phyloP scores from a whole-genome alignment of 768 basidiomycete genomes.

The Mycena alexandri region DNA sequence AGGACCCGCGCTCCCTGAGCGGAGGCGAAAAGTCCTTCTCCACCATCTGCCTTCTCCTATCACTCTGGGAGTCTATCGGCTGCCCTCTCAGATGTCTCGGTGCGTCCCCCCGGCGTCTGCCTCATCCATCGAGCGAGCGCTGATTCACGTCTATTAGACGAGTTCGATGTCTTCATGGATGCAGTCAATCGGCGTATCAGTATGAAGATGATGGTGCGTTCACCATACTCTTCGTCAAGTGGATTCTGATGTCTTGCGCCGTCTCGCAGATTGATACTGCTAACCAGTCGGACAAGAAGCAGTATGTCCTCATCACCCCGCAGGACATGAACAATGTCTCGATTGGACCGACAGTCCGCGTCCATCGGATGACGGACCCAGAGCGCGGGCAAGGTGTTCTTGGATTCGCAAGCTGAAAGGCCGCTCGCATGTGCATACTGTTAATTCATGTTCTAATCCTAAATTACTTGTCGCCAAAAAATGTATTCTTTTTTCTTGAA shows the following conservation, averaged over 20 bases:
- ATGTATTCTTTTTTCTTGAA: neutral
- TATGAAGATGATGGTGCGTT: constrained; percentile 92
- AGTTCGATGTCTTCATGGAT: constrained; percentile 99
- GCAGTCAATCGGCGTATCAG: constrained; percentile 91
- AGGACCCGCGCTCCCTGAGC: constrained; percentile 87
- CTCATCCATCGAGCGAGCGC: neutral
- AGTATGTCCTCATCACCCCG: constrained; percentile 97
- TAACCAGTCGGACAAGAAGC: constrained; percentile 87
- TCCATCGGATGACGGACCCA: constrained; percentile 84
- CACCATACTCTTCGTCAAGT: constrained; percentile 20
- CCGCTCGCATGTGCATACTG: neutral
- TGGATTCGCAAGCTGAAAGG: constrained; percentile 44
- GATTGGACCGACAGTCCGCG: constrained; percentile 76
- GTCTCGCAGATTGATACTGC: constrained; percentile 84
- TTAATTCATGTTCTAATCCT: constrained; percentile 32
- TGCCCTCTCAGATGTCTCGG: constrained; percentile 95
- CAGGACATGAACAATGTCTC: constrained; percentile 86
- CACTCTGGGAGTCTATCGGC: constrained; percentile 95
- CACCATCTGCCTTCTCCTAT: constrained; percentile 92
- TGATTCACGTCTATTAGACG: constrained; percentile 64
- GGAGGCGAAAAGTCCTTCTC: constrained; percentile 98
- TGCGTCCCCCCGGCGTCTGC: constrained; percentile 47
- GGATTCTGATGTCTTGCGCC: constrained; percentile 2
- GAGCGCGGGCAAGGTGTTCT: constrained; percentile 72
- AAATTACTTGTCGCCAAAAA: constrained; percentile 7